Conservation (phyloP, 495 filamentous ascomycete species). For the Lasiosphaeriaceae sp. region DNA sequence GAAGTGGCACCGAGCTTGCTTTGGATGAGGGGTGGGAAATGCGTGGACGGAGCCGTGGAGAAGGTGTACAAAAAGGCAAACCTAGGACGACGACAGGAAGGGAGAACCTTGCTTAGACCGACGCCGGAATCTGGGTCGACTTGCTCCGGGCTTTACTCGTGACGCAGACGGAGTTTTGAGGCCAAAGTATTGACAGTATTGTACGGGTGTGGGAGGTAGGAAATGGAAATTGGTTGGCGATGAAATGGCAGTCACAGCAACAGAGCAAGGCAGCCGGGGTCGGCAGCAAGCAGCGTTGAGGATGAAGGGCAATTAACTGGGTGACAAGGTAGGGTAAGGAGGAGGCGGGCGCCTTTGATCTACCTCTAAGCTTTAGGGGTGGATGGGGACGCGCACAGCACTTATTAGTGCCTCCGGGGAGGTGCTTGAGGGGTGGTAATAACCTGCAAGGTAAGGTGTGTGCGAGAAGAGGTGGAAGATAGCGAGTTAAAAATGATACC, state of each 20-base stretch:
- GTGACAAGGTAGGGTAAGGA: neutral
- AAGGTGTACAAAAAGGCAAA: neutral
- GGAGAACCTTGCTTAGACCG: neutral
- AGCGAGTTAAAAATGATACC: constrained; percentile 12
- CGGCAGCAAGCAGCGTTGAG: neutral
- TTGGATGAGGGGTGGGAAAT: constrained; percentile 11
- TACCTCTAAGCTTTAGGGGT: neutral
- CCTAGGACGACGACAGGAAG: neutral
- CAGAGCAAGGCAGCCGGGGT: neutral
- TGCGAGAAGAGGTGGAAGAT: neutral
- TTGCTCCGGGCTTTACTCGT: neutral
- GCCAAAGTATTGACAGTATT: no score
- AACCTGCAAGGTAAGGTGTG: neutral
- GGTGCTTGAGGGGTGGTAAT: neutral
- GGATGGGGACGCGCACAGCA: neutral
- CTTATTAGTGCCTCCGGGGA: neutral
- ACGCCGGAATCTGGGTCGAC: no score
- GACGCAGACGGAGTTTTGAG: neutral
- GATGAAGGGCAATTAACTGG: neutral
- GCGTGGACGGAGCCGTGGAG: neutral
- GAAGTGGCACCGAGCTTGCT: constrained; percentile 2
- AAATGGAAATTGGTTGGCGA: neutral
- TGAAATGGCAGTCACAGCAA: neutral
- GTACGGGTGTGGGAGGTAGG: neutral
- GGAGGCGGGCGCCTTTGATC: neutral